These are phyloP conservation scores for Diplocarpon rosae DNA, from an alignment of 2,329 filamentous ascomycete species.

Conservation along the genomic window DNA sequence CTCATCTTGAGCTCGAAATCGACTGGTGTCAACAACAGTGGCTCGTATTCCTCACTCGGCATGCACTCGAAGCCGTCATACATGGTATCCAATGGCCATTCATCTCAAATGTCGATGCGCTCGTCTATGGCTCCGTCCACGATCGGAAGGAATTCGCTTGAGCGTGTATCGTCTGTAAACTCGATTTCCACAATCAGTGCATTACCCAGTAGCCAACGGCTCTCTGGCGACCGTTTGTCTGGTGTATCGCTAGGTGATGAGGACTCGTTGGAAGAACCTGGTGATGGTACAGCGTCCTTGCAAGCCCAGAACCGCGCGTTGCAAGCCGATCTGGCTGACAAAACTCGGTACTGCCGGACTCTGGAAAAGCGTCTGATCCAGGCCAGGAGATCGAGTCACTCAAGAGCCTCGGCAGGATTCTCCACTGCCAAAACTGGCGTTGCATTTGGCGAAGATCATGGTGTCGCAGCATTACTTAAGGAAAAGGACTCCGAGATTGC, in stretches of 20 bases:
- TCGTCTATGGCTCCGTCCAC: slow-evolving; percentile 60
- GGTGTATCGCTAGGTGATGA: slow-evolving; percentile 41
- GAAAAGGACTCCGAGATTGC: slow-evolving; percentile 92
- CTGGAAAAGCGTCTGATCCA: slow-evolving; percentile 87
- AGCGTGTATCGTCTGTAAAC: slow-evolving; percentile 55
- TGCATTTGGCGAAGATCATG: slow-evolving; percentile 69
- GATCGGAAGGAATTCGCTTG: slow-evolving; percentile 34
- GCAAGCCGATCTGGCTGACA: slow-evolving; percentile 90
- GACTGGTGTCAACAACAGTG: slow-evolving; percentile 76
- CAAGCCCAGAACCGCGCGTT: slow-evolving; percentile 82
- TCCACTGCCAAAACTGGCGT: slow-evolving; percentile 51
- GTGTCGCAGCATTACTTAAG: slow-evolving; percentile 58
- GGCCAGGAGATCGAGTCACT: slow-evolving; percentile 80
- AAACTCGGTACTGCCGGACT: slow-evolving; percentile 91
- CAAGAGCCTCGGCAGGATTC: slow-evolving; percentile 69
- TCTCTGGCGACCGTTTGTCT: slow-evolving; percentile 22
- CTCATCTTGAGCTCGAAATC: slow-evolving; percentile 94
- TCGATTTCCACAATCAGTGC: slow-evolving; percentile 34
- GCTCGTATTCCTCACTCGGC: slow-evolving; percentile 58
- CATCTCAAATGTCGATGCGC: slow-evolving; percentile 44
- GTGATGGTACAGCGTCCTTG: slow-evolving; percentile 73
- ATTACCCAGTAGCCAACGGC: slow-evolving; percentile 14
- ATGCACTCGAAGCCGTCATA: slow-evolving; percentile 50
- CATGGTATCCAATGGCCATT: slow-evolving; percentile 30
- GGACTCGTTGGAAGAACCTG: slow-evolving; percentile 68